Base-by-base conservation (phyloP, 2,329 filamentous ascomycete genomes). In the Beauveria caledonica region DNA sequence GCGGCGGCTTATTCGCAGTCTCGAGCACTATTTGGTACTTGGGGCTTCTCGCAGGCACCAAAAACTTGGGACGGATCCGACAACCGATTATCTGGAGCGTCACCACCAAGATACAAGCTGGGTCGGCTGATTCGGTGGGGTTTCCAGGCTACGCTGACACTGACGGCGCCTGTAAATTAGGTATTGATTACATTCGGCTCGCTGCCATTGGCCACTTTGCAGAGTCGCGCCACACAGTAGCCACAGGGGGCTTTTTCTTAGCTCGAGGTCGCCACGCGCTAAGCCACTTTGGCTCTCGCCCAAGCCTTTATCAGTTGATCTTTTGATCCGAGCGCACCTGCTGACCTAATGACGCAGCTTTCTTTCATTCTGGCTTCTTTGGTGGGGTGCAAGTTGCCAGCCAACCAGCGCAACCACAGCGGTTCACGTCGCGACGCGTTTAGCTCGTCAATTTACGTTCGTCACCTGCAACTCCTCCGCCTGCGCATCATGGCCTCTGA, bases 401-500 rank as follows among this genome's bases (percentile, higher is more conserved):
- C n/a, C n/a, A n/a, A n/a, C n/a, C n/a, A n/a, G 55, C 23, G 13
- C 33, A 58, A 48, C 21, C 49, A 40, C 50, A 6, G 19, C 9
- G 36, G 49, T 29, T 53, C 57, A 17, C 27, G 58, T 54, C 58
- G 51, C 50, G 25, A 60, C 57, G 57, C 58, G 51, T 55, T 25
- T 15, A 29, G 44, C 46, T 33, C 44, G 13, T 15, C 46, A 23
- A 58, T 15, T 23, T 51, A 11, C 53, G 42, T 58, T 42, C 39
- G 46, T 29, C 40, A 8, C n/a, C 21, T 13, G 21, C 42, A 50
- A 50, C 9, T 58, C 23, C 19, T 45, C 21, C 4, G 10, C 5
- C 29, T 3, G 33, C 39, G 68, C 61, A 64, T 42, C 46, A 75
- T 75, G 73, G 69, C 71, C 25, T 70, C 75, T 23, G 74, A 75